Base-by-base conservation (phyloP, 768 basidiomycete genomes). In the Panellus pusillus region DNA sequence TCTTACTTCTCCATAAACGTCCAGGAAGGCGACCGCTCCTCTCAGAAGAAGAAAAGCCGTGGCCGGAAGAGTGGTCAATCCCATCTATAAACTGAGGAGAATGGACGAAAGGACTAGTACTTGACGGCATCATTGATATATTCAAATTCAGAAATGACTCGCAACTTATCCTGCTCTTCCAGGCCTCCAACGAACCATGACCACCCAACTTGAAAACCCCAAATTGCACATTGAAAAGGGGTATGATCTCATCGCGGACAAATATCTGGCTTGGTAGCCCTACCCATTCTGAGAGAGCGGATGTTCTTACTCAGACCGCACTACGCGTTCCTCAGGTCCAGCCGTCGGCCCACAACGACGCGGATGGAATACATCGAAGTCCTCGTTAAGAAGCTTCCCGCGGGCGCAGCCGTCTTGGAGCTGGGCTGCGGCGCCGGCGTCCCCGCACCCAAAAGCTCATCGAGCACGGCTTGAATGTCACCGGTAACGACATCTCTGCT, bases 351-450 rank as follows among this genome's bases (percentile, higher is more conserved):
- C 2, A 63, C 63, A n/a, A 54, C 61, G 6, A 61, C 57, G 6
- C 57, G 60, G 13, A 51, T 54, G 37, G 49, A 32, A 2, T 60
- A 64, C 44, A 62, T 68, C 44, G 58, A 42, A 1, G 60, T 58
- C 12, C 58, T 68, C 12, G 18, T 64, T 51, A 36, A 45, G 9
- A 51, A 52, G 13, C 54, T 69, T 12, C 55, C 59, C 9, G 36
- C 54, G 19, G 59, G 60, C n/a, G 60, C 65, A 15, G 46, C 52
- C 17, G 53, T 70, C 28, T 42, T 70, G 35, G 68, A 68, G 40
- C 59, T 70, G 17, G 68, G 68, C 37, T 70, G 68, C 42, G 68
- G 67, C 7, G 65, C 67, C 3, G 68, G 67, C 18, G 60, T 67
- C 17, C 66, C 66, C 0, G 55, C 31, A 66, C 68, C 2, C 66